A percentile compares a stretch with the other conserved stretches of the same genome.
phyloP scores from a whole-genome alignment of 2,329 filamentous ascomycete genomes.

The Aspergillus ochraceoroseus region DNA sequence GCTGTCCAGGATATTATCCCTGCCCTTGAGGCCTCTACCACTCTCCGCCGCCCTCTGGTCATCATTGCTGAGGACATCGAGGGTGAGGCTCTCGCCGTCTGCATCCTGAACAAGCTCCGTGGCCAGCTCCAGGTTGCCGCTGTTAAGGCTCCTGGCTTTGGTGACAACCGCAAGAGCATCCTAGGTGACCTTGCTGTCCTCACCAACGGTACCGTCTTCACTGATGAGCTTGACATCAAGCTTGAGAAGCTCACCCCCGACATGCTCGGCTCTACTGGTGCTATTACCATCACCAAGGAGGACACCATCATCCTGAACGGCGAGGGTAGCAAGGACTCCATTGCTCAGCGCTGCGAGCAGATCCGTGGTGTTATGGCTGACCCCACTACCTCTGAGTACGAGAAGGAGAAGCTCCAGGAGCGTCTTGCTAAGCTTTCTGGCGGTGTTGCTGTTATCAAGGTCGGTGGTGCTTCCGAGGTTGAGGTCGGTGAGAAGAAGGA shows the following conservation, averaged over 20 bases:
- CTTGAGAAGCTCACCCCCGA: conserved; percentile 96
- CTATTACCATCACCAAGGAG: conserved; percentile 99
- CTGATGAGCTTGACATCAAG: conserved; percentile 97
- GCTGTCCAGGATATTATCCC: conserved; percentile 98
- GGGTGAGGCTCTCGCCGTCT: conserved; percentile 95
- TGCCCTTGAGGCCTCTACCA: conserved; percentile 92
- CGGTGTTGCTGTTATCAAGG: conserved; percentile 98
- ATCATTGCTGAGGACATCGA: conserved; percentile 99
- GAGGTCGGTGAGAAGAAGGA: conserved; percentile 99
- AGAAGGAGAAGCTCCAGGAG: conserved; percentile 99
- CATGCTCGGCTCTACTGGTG: conserved; percentile 93
- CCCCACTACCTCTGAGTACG: conserved; percentile 92
- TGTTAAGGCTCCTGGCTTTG: conserved; percentile 98
- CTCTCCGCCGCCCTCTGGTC: conserved; percentile 88
- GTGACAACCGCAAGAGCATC: conserved; percentile 99
- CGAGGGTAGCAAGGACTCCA: conserved; percentile 88
- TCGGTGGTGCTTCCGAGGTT: conserved; percentile 93
- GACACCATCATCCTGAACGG: conserved; percentile 98
- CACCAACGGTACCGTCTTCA: conserved; percentile 96
- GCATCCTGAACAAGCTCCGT: conserved; percentile 99
- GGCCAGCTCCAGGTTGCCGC: conserved; percentile 97
- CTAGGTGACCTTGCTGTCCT: conserved; percentile 93
- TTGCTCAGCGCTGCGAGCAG: conserved; percentile 95
- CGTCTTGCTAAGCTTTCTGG: conserved; percentile 98
- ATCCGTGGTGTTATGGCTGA: conserved; percentile 96